phyloP scores from a whole-genome alignment of 2,329 filamentous ascomycete species.

The Fonsecaea monophora region DNA sequence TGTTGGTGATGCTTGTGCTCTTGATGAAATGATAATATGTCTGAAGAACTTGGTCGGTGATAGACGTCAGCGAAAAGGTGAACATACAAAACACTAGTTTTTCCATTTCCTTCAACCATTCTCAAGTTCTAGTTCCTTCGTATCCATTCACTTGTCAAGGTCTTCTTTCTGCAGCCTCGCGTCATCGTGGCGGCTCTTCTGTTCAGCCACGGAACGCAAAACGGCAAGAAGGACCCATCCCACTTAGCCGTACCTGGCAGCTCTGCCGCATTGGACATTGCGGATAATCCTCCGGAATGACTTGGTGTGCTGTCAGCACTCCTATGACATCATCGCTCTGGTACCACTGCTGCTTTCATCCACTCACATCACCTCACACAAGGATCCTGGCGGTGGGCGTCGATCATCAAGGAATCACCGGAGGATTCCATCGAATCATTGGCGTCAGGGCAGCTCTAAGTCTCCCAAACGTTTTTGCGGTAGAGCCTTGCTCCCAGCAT shows the following conservation, averaged over 20 bases:
- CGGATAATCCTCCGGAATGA: not conserved
- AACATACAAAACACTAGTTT: not conserved
- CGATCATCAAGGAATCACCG: constrained; percentile 19
- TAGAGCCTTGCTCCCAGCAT: constrained; percentile 23
- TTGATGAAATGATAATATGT: not conserved
- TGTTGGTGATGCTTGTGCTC: constrained; percentile 27
- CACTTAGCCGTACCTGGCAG: not conserved
- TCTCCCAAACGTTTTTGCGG: constrained; percentile 17
- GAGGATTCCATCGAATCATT: constrained; percentile 11
- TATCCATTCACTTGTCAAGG: not conserved
- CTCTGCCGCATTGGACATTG: not conserved
- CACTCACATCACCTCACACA: too few relatives aligned
- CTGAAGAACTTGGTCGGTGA: not conserved
- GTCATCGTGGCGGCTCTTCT: not conserved
- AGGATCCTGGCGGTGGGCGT: not conserved
- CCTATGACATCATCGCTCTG: not conserved
- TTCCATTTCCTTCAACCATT: not conserved
- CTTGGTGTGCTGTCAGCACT: constrained; percentile 3
- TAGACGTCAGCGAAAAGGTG: not conserved
- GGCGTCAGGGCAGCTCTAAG: not conserved
- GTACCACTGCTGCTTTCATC: too few relatives aligned
- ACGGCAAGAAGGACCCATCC: not conserved
- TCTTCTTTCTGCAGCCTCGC: not conserved
- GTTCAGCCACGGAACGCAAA: not conserved
- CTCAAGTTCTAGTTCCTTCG: not conserved